Evolutionary conservation across 352 stramenopile species (phyloP).

Genomic region (Thalassiosira mediterranea): DNA sequence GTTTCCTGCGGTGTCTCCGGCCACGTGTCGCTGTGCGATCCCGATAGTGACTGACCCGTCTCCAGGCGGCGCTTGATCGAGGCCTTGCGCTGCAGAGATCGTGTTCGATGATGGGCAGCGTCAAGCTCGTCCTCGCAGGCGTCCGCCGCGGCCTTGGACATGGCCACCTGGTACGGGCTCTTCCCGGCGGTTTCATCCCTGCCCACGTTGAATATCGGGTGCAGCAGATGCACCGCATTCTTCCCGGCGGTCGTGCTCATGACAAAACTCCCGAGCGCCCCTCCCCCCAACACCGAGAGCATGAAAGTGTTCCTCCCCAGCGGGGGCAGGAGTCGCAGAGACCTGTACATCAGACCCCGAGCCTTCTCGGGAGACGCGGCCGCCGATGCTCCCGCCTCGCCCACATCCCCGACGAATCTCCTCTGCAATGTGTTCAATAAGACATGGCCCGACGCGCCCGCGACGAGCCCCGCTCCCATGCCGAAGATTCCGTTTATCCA

Average conservation of each 20-base stretch:
- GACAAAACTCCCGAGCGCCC: slow-evolving; percentile 71
- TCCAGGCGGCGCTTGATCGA: slow-evolving; percentile 52
- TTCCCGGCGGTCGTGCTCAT: slow-evolving; percentile 68
- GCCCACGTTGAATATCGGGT: slow-evolving; percentile 73
- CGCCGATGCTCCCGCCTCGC: no score
- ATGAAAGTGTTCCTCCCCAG: slow-evolving; percentile 72
- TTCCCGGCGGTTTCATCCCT: slow-evolving; percentile 45
- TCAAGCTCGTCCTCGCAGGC: slow-evolving; percentile 46
- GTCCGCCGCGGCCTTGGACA: slow-evolving; percentile 23
- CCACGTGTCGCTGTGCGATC: slow-evolving; percentile 44
- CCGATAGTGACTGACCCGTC: slow-evolving; percentile 32
- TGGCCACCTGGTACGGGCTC: slow-evolving; percentile 43
- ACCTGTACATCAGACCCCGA: background rate
- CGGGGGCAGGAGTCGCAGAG: slow-evolving; percentile 4
- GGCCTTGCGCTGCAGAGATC: slow-evolving; percentile 22
- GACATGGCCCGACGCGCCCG: no score
- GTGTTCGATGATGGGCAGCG: slow-evolving; percentile 27
- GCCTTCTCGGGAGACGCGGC: no score
- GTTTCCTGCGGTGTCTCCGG: slow-evolving; percentile 12
- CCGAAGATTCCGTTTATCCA: no score
- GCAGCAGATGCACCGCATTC: slow-evolving; percentile 71
- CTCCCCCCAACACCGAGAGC: slow-evolving; percentile 56
- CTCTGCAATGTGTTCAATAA: no score
- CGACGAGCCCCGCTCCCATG: no score
- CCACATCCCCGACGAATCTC: no score